phyloP scores from a whole-genome alignment of 805 yeast species.

The Candida methanosorbosa region DNA sequence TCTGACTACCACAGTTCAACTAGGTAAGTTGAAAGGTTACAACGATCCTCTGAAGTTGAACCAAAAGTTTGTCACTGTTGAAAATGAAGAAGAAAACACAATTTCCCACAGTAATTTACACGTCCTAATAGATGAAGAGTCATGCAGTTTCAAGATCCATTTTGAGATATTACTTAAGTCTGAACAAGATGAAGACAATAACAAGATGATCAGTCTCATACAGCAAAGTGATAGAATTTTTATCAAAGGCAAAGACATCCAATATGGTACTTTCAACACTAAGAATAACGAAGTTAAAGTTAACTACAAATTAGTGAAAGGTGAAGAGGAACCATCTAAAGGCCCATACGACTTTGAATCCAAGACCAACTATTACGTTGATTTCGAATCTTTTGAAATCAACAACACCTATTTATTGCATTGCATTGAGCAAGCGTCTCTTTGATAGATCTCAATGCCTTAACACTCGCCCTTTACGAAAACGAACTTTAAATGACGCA shows the following conservation, averaged over 20 bases:
- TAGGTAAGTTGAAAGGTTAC: slow-evolving; percentile 11
- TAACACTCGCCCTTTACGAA: too few species aligned
- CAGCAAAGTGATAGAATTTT: neutral
- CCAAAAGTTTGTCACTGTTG: neutral
- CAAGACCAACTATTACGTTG: slow-evolving; percentile 13
- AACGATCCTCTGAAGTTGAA: slow-evolving; percentile 13
- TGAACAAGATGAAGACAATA: neutral
- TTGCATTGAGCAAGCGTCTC: slow-evolving; percentile 2
- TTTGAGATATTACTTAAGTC: slow-evolving; percentile 11
- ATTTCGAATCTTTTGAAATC: slow-evolving; percentile 11
- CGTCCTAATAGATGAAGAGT: slow-evolving; percentile 18
- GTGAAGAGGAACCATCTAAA: slow-evolving; percentile 16
- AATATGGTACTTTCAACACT: slow-evolving; percentile 4
- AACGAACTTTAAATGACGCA: too few species aligned
- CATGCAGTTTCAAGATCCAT: slow-evolving; percentile 12
- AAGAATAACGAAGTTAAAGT: slow-evolving; percentile 4
- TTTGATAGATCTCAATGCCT: too few species aligned
- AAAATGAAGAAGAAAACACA: neutral
- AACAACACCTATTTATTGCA: slow-evolving; percentile 15
- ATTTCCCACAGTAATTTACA: slow-evolving; percentile 4
- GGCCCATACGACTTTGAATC: slow-evolving; percentile 19
- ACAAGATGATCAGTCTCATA: slow-evolving; percentile 4
- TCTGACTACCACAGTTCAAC: slow-evolving; percentile 6
- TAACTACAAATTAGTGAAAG: slow-evolving; percentile 12
- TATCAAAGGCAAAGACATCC: neutral